These are phyloP conservation scores for Mycena sp. DNA, from an alignment of 1,284 basidiomycete species.

Conservation along the genomic window DNA sequence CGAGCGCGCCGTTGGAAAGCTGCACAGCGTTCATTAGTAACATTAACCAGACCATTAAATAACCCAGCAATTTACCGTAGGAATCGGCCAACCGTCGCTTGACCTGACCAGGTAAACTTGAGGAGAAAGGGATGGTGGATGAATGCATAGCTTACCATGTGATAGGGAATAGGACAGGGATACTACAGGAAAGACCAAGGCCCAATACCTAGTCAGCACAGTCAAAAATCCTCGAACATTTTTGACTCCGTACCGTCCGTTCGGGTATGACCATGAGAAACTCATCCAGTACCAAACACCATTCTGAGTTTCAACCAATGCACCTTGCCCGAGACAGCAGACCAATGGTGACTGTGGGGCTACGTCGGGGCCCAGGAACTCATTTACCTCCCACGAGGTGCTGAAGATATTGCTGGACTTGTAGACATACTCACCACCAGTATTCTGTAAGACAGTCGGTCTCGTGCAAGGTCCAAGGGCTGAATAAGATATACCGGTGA, in stretches of 20 bases:
- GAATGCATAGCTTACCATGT: constrained; percentile 26
- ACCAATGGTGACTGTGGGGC: constrained; percentile 4
- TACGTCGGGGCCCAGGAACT: background rate
- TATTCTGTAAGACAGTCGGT: background rate
- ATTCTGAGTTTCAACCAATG: constrained; percentile 25
- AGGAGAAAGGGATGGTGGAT: background rate
- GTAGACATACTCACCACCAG: background rate
- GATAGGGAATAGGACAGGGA: constrained; percentile 31
- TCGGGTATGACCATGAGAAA: constrained; percentile 33
- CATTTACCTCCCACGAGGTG: constrained; percentile 20
- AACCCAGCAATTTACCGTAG: constrained; percentile 8
- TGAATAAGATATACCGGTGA: constrained; percentile 15
- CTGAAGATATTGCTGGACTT: constrained; percentile 28
- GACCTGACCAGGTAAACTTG: background rate
- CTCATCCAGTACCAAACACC: constrained; percentile 32
- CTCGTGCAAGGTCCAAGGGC: background rate
- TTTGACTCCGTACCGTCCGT: constrained; percentile 18
- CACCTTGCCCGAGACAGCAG: constrained; percentile 29
- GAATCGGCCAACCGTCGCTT: constrained; percentile 30
- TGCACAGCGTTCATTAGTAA: background rate
- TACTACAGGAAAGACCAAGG: constrained; percentile 3
- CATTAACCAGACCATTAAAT: background rate
- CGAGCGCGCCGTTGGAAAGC: constrained; percentile 28
- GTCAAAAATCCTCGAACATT: background rate
- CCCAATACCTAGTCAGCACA: background rate